A percentile compares a stretch with the other conserved stretches of the same genome.
These are phyloP conservation scores for Fraxinus angustifolia DNA, from an alignment of 305 asterid genomes.

Conservation along the genomic window DNA sequence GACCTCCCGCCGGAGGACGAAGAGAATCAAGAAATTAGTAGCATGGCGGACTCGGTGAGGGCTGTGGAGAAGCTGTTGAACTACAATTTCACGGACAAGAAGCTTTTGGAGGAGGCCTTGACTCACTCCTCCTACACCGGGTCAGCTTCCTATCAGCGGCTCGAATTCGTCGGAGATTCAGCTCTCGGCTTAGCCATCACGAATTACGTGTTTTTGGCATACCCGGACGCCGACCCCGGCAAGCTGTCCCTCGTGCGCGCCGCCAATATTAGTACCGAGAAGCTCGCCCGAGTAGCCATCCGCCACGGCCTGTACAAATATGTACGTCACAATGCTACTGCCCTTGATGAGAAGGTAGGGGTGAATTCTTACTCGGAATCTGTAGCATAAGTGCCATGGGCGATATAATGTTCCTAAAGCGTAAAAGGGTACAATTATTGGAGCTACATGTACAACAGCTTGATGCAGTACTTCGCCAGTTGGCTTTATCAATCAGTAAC, in stretches of 20 bases:
- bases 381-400: neutral
- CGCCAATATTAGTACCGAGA: slow-evolving; percentile 68
- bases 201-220: slow-evolving; percentile 35
- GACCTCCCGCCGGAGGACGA: slow-evolving; percentile 5
- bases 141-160: slow-evolving; percentile 59
- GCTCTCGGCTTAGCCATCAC: slow-evolving; percentile 54
- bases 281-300: slow-evolving; percentile 71
- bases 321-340: slow-evolving; percentile 45
- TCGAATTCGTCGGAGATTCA: slow-evolving; percentile 70
- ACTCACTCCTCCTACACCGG: slow-evolving; percentile 65
- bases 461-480: neutral
- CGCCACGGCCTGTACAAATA: slow-evolving; percentile 45
- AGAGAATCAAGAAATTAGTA: slow-evolving; percentile 20
- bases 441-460: neutral
- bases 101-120: slow-evolving; percentile 64
- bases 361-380: neutral
- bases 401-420: neutral
- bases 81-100: slow-evolving; percentile 41
- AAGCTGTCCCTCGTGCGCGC: slow-evolving; percentile 59
- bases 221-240: slow-evolving; percentile 51
- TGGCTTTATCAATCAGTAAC: neutral
- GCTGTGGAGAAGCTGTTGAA: slow-evolving; percentile 47
- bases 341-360: slow-evolving; percentile 37
- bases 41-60: slow-evolving; percentile 37
- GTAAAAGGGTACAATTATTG: neutral